These are phyloP conservation scores for Leccinellum luteum DNA, from an alignment of 768 basidiomycete species.

Conservation along the genomic window DNA sequence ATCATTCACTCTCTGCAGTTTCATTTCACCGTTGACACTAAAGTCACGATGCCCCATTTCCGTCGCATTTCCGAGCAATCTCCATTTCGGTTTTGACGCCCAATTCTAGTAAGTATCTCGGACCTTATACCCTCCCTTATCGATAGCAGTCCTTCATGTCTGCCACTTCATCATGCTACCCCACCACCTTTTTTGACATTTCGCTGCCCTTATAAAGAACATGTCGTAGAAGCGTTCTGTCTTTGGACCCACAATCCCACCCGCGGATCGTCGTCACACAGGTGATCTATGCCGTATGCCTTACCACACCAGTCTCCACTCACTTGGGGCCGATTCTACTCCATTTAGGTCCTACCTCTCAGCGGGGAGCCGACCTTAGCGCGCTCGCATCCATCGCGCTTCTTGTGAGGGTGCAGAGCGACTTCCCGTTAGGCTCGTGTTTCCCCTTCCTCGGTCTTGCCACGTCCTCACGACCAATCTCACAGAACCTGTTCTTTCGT, in stretches of 20 bases:
- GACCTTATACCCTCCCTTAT: conserved; percentile 29
- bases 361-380: conserved; percentile 47
- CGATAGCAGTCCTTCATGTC: conserved; percentile 22
- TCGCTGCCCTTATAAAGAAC: conserved; percentile 32
- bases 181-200: conserved; percentile 11
- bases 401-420: conserved; percentile 59
- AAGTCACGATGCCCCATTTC: conserved; percentile 23
- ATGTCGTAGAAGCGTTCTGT: conserved; percentile 14
- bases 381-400: conserved; percentile 73
- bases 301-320: conserved; percentile 5
- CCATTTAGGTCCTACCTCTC: conserved; percentile 35
- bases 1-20: conserved; percentile 13
- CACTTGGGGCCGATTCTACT: conserved; percentile 8
- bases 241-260: conserved; percentile 34
- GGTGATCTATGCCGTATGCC: conserved; percentile 28
- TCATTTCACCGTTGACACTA: conserved; percentile 16
- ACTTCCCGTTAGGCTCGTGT: conserved; percentile 51
- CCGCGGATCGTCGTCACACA: conserved; percentile 28
- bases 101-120: conserved; percentile 19
- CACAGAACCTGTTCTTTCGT: conserved; percentile 33
- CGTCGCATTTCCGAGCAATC: conserved; percentile 23
- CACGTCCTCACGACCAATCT: conserved; percentile 8
- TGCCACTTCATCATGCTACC: conserved; percentile 19
- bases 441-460: background rate
- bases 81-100: conserved; percentile 18